phyloP scores from a whole-genome alignment of 1,284 basidiomycete genomes.

The Hemileia vastatrix region DNA sequence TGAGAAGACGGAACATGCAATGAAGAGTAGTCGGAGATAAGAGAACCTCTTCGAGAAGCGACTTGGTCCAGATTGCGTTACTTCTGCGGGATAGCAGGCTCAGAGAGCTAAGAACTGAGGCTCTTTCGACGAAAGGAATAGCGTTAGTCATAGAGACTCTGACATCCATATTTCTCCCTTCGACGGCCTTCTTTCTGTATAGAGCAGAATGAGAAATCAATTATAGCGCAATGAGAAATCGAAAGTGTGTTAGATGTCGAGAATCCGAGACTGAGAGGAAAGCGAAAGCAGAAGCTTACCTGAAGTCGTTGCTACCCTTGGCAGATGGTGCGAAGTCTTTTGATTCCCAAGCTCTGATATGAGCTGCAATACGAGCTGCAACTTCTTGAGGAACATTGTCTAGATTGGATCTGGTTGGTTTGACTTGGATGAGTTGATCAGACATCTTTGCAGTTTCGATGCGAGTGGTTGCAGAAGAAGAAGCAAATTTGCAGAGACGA shows the following conservation, averaged over 20 bases:
- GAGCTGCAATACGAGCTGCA: neutral
- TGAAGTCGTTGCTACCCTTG: too few relatives aligned
- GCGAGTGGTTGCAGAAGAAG: neutral
- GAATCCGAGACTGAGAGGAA: neutral
- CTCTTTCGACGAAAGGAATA: neutral
- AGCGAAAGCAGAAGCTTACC: neutral
- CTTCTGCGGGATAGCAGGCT: neutral
- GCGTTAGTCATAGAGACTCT: neutral
- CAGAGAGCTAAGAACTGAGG: neutral
- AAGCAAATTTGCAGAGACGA: neutral
- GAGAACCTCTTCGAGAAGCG: neutral
- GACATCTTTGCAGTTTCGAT: neutral
- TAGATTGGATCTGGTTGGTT: neutral
- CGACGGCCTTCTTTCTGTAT: neutral
- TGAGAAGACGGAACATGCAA: too few relatives aligned
- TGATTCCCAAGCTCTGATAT: neutral
- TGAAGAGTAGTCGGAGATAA: neutral
- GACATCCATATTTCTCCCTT: neutral
- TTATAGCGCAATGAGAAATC: neutral
- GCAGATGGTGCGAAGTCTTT: neutral
- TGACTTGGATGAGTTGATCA: neutral
- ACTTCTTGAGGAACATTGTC: neutral
- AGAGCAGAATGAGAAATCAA: neutral
- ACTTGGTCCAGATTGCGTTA: neutral
- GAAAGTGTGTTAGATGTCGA: neutral